Base-by-base conservation (phyloP, 1,284 basidiomycete genomes). In the Rhodotorula mucilaginosa region DNA sequence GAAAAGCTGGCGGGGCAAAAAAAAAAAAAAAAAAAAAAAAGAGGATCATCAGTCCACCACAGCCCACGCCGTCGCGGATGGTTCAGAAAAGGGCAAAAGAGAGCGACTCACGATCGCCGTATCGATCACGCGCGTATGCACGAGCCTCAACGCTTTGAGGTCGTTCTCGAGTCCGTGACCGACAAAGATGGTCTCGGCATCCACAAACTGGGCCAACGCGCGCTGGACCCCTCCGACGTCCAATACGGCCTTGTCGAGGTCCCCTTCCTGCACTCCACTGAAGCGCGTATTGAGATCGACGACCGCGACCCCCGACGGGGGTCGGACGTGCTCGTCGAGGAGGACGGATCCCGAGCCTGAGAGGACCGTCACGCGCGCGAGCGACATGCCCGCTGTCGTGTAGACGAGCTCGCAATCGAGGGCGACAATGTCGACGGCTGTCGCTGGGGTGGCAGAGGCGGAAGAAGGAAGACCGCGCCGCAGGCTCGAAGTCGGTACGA, bases 321-420 rank as follows among this genome's bases (percentile, higher is more conserved):
- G 90, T 56, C 87, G 85, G 29, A 96, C 87, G 52, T 91, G 81
- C 79, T 95, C 87, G 80, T 97, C 94, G 65, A 94, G 88, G 1
- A 96, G 84, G 66, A 87, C 83, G 29, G 83, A 82, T 0, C 92
- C 93, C 1, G 85, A 80, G 13, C 88, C 88, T 77, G 94, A 89
- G 2, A 97, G 87, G 6, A 94, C 86, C 0, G 93, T 95, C 1
- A 95, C 88, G 10, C 94, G 87, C 6, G 92, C 94, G 12, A 95
- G 87, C 34, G 89, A 87, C 84, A 92, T 87, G 0, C 94, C 94
- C 8, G 89, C 90, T 0, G 93, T 94, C 0, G 92, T 91, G 81
- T 92, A 93, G 39, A 95, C 86, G 90, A 97, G 93, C 81, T 97
- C 94, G 79, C 84, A 95, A 80, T 96, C 93, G 64, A 96, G 82